Evolutionary conservation across 345 rosid species (phyloP), one percentile per base, ranked within the genome.

Genomic region (Dovyalis caffra): DNA sequence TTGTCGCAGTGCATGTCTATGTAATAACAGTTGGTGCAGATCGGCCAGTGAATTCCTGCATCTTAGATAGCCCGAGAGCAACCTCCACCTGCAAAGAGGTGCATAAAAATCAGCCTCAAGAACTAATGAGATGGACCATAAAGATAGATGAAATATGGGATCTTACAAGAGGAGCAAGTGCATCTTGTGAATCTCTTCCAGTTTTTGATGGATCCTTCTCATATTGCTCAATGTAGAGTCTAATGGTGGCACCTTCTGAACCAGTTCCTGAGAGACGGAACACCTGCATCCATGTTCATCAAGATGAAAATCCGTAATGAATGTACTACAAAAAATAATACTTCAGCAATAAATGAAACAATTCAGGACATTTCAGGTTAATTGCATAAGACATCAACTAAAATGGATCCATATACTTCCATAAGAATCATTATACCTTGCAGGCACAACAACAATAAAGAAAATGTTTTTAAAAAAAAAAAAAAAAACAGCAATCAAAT

Each of bases 211-310:
- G 76, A 87, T 96, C 95, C 85, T 93, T 93, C 87, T 93, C 97
- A 33, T 93, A 96, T 76, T 93, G 98, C 82, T 96, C 99, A 40
- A 96, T 92, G 84, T 96, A 96, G 34, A 96, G 95, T 18, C 98
- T 85, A 86, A 96, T 92, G 6, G 99, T 93, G 74, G 97, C 99
- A 76, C 99, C 99, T 85, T 87, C 98, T 38, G 99, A 96, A 38
- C 99, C 99, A 16, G 98, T 93, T 83, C 99, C 99, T 1, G 98
- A 96, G 49, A 93, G 95, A 68, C 98, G 97, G 92, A 93, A 96
- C 49, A 96, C 83, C 98, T 95, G 89, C 80, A 73, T 25, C 65
- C 10, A 72, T 53, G 12, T 70, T 66, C 32, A 28, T 47, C 65
- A 28, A 49, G 4, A 28, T 11, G 18, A 53, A 6, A 37, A 38